Evolutionary conservation across 768 basidiomycete species (phyloP), one percentile per base, ranked within the genome.

Genomic region (Baorangia bicolor): DNA sequence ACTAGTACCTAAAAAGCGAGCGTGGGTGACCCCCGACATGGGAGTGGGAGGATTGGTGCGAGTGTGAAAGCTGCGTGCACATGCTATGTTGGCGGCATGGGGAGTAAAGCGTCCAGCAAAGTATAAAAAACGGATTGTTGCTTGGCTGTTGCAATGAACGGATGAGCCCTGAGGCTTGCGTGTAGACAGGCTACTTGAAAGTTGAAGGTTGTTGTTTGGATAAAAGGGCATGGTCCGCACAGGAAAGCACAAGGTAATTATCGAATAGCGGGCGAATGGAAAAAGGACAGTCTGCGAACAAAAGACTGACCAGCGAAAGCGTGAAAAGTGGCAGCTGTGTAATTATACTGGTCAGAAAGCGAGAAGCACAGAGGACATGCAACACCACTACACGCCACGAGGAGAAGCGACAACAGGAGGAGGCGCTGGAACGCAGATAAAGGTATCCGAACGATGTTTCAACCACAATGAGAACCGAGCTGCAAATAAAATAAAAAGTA

Each of bases 401-500:
- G 62, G 51, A 61, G 57, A 53, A 47, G 62, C 61, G 64, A 73
- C 66, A 69, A 68, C 68, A 72, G 53, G 62, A 57, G 56, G 49
- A 49, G 57, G 45, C 48, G 62, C 64, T 63, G 64, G 55, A 48
- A 47, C 23, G 59, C 65, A 68, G 55, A 57, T 49, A 55, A 66
- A 72, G 68, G 70, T 72, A 72, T 73, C 70, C 70, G 70, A 72
- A 68, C 51, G 53, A 63, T 37, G 59, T 58, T 57, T 69, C 63
- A 56, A 72, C 63, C 68, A 63, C 63, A 56, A 62, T 73, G 71
- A 72, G 70, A 72, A 67, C 59, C 60, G 64, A 64, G 58, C 53
- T 56, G 61, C 49, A 69, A 72, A 73, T 70, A 73, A 64, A 71
- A 70, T 72, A 71, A 67, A 67, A 68, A 68, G 59, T 55, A 61